Percentiles rank a stretch among this genome's conserved stretches.
Conservation (phyloP, 441 rosid species). For the Pelargonium australe region DNA sequence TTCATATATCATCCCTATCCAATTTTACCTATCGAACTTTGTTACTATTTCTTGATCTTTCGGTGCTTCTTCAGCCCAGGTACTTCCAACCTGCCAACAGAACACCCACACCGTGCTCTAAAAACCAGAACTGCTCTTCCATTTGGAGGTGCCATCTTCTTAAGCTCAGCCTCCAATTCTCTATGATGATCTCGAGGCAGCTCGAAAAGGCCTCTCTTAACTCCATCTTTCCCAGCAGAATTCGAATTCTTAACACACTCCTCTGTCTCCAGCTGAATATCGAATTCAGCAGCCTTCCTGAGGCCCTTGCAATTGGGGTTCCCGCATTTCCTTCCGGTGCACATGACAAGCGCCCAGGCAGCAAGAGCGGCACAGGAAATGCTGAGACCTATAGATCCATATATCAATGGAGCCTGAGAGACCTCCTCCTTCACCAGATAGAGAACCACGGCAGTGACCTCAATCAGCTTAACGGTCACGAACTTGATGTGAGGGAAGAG, state of each 20-base stretch:
- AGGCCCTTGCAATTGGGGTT: conserved; percentile 78
- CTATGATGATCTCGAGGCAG: conserved; percentile 68
- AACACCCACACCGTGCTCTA: conserved; percentile 78
- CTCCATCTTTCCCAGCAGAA: conserved; percentile 33
- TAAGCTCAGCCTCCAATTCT: conserved; percentile 70
- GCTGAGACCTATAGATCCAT: conserved; percentile 60
- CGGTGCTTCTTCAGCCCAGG: conserved; percentile 72
- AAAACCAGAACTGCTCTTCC: conserved; percentile 79
- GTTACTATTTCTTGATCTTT: conserved; percentile 68
- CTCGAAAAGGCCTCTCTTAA: conserved; percentile 56
- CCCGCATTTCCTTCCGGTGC: conserved; percentile 63
- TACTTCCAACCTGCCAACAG: conserved; percentile 83
- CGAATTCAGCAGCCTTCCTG: conserved; percentile 74
- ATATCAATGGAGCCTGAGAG: conserved; percentile 48
- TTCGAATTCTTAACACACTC: conserved; percentile 64
- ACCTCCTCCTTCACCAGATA: conserved; percentile 59
- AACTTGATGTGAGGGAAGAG: conserved; percentile 56
- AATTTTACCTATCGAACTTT: conserved; percentile 10
- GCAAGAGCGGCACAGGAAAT: conserved; percentile 54
- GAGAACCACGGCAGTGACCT: conserved; percentile 36
- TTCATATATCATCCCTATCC: conserved; percentile 25
- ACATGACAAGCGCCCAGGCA: conserved; percentile 50
- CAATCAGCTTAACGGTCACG: conserved; percentile 31
- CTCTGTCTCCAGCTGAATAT: conserved; percentile 86
- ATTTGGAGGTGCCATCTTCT: conserved; percentile 88